Evolutionary conservation across 352 stramenopile species (phyloP).

Genomic region (Phytopythium chamaehyphon): DNA sequence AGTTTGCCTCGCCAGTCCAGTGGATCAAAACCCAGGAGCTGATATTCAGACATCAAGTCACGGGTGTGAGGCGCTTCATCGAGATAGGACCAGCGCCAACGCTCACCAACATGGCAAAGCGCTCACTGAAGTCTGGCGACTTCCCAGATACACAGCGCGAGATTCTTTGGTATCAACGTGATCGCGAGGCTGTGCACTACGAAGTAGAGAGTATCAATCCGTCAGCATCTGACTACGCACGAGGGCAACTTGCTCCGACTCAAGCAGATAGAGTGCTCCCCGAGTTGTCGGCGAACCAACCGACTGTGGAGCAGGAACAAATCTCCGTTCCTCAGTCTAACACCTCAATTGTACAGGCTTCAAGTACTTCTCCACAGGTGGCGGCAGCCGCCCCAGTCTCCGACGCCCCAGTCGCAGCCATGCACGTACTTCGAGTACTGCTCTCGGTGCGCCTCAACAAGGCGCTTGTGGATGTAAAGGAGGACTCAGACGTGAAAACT

Average conservation of each 20-base stretch:
- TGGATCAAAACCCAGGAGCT: conserved; percentile 87
- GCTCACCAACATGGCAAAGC: conserved; percentile 83
- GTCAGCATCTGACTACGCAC: conserved; percentile 63
- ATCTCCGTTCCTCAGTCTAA: conserved; percentile 20
- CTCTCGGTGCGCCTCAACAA: conserved; percentile 80
- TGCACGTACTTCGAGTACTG: conserved; percentile 72
- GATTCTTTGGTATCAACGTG: conserved; percentile 82
- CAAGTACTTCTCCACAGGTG: conserved; percentile 8
- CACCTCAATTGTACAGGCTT: conserved; percentile 14
- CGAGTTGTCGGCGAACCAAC: conserved; percentile 30
- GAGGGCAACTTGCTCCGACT: conserved; percentile 23
- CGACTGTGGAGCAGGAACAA: conserved; percentile 23
- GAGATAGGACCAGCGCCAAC: conserved; percentile 82
- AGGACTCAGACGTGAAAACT: conserved; percentile 72
- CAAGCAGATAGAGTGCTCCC: conserved; percentile 29
- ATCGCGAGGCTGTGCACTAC: conserved; percentile 78
- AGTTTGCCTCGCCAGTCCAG: conserved; percentile 87
- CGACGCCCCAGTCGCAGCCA: conserved; percentile 55
- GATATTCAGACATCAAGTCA: conserved; percentile 53
- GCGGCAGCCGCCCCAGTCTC: conserved; percentile 19
- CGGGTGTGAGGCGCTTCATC: conserved; percentile 61
- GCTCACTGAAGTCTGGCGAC: conserved; percentile 65
- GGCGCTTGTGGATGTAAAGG: conserved; percentile 54
- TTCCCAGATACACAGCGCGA: conserved; percentile 54
- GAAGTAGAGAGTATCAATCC: conserved; percentile 57